phyloP scores from a whole-genome alignment of 163 green algal species.

The Scenedesmus sp. region DNA sequence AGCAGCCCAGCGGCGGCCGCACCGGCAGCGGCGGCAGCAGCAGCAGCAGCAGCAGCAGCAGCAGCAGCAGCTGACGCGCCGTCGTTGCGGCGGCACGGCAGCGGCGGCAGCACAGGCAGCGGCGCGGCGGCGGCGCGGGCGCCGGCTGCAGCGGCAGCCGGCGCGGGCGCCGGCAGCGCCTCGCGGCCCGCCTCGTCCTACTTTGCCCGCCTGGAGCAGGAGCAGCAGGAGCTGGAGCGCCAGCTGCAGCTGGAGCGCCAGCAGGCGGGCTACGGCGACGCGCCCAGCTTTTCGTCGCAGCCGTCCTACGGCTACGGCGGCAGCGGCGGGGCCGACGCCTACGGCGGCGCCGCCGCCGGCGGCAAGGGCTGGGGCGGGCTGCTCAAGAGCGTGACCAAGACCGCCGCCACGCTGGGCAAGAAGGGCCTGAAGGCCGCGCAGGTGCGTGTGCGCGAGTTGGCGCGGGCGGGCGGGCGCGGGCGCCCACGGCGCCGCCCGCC shows the following conservation, averaged over 20 bases:
- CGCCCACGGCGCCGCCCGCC: too few species aligned
- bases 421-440: conserved; percentile 45
- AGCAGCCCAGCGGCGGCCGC: background rate
- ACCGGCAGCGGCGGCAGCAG: conserved; percentile 9
- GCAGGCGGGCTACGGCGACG: conserved; percentile 15
- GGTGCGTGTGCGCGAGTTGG: too few species aligned
- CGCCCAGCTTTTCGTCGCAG: too few species aligned
- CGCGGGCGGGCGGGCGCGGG: too few species aligned
- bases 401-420: conserved; percentile 41
- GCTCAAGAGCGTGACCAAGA: conserved; percentile 28
- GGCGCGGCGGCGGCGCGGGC: background rate
- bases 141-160: background rate
- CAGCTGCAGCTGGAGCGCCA: conserved; percentile 9
- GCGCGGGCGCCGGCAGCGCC: too few species aligned
- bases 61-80: conserved; percentile 6
- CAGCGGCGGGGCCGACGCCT: background rate
- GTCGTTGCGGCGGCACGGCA: background rate
- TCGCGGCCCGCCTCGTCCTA: too few species aligned
- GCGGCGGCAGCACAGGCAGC: background rate
- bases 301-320: background rate
- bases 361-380: conserved; percentile 36
- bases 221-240: background rate
- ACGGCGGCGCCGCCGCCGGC: background rate
- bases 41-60: conserved; percentile 27
- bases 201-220: conserved; percentile 11